Conservation (phyloP, 1,284 basidiomycete species). For the Lignosus rhinocerotis region DNA sequence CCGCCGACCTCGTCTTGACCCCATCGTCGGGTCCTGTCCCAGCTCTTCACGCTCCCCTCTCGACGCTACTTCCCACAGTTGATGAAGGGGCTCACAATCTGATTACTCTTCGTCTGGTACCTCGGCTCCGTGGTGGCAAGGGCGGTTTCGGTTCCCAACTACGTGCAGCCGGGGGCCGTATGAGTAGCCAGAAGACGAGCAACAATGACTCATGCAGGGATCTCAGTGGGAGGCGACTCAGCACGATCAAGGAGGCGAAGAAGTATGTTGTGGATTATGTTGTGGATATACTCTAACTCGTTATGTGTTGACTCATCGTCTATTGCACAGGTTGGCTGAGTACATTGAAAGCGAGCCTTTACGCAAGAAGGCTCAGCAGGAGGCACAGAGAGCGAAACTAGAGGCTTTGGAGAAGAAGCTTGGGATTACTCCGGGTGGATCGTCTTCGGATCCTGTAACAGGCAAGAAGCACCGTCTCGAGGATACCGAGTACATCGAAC, state of each 20-base stretch:
- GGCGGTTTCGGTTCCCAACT: conserved; percentile 97
- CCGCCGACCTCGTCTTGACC: conserved; percentile 48
- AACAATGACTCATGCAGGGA: conserved; percentile 97
- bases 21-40: conserved; percentile 53
- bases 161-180: conserved; percentile 94
- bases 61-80: conserved; percentile 39
- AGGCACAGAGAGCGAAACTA: conserved; percentile 84
- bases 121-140: conserved; percentile 85
- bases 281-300: neutral
- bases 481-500: conserved; percentile 90
- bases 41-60: conserved; percentile 41
- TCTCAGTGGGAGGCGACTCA: conserved; percentile 85
- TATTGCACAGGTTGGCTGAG: conserved; percentile 70
- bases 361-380: conserved; percentile 77
- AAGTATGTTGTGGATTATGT: conserved; percentile 50
- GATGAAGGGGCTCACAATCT: conserved; percentile 33
- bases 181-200: conserved; percentile 93
- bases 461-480: conserved; percentile 90
- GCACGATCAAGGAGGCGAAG: conserved; percentile 95
- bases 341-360: conserved; percentile 87
- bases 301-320: neutral
- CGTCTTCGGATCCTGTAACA: conserved; percentile 51
- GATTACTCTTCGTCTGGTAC: conserved; percentile 65
- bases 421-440: conserved; percentile 54
- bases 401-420: conserved; percentile 83